phyloP scores from a whole-genome alignment of 345 rosid genomes.

The Salix suchowensis region DNA sequence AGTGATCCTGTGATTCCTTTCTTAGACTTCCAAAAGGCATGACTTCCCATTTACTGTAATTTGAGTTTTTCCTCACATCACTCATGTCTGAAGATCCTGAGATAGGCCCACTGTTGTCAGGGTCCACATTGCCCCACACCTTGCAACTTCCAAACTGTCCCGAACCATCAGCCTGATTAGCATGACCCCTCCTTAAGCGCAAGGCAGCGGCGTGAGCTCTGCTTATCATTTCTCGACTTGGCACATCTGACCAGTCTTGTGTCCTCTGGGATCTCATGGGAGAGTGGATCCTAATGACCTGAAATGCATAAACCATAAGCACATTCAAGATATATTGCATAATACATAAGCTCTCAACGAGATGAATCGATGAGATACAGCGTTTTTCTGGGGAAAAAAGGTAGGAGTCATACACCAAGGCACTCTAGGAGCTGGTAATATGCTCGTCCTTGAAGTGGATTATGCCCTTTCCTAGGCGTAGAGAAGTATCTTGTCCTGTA shows the following conservation, averaged over 20 bases:
- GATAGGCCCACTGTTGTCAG: slow-evolving; percentile 45
- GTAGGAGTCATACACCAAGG: slow-evolving; percentile 66
- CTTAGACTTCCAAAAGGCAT: slow-evolving; percentile 74
- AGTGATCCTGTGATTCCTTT: slow-evolving; percentile 84
- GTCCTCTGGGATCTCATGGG: slow-evolving; percentile 78
- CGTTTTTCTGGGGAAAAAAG: not conserved
- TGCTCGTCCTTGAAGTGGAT: slow-evolving; percentile 97
- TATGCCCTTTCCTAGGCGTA: slow-evolving; percentile 87
- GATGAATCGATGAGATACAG: not conserved
- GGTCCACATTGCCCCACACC: slow-evolving; percentile 75
- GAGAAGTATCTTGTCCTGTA: slow-evolving; percentile 94
- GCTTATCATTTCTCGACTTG: slow-evolving; percentile 66
- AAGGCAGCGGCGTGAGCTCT: slow-evolving; percentile 77
- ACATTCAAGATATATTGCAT: not conserved
- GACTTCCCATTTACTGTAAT: slow-evolving; percentile 86
- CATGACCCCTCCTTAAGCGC: slow-evolving; percentile 53
- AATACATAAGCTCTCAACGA: not conserved
- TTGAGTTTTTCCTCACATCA: slow-evolving; percentile 56
- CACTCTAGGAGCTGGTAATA: slow-evolving; percentile 95
- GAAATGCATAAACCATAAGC: slow-evolving; percentile 13
- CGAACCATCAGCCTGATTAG: slow-evolving; percentile 26
- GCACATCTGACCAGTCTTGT: slow-evolving; percentile 83
- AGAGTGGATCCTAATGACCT: slow-evolving; percentile 95
- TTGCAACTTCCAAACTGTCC: slow-evolving; percentile 88
- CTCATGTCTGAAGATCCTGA: slow-evolving; percentile 91